A percentile compares a stretch with the other conserved stretches of the same genome.
Evolutionary conservation across 1,284 basidiomycete genomes (phyloP).

Genomic region (Pseudozyma tsukubaensis): DNA sequence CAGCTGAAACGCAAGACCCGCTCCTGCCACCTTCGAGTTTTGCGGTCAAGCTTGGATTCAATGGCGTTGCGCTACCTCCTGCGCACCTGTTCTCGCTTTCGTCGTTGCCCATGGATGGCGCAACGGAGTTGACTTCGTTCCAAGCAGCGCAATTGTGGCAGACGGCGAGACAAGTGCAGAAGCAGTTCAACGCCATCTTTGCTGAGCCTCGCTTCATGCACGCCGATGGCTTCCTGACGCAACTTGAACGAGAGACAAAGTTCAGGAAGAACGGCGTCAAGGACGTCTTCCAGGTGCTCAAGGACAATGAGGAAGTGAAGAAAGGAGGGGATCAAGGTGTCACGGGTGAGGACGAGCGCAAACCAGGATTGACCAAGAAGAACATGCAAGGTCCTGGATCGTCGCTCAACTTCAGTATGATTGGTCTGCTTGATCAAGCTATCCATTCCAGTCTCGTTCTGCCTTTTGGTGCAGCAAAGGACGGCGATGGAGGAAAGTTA

Average conservation of each 20-base stretch:
- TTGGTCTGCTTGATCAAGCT: slow-evolving; percentile 33
- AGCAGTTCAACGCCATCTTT: slow-evolving; percentile 38
- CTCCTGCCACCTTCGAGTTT: slow-evolving; percentile 28
- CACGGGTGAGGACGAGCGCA: slow-evolving; percentile 38
- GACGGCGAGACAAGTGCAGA: slow-evolving; percentile 41
- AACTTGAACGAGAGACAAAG: slow-evolving; percentile 38
- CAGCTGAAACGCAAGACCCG: slow-evolving; percentile 12
- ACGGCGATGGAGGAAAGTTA: slow-evolving; percentile 1
- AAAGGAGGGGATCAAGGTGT: slow-evolving; percentile 1
- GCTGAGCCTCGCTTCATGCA: slow-evolving; percentile 40
- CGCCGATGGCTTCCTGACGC: slow-evolving; percentile 40
- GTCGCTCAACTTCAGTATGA: slow-evolving; percentile 52
- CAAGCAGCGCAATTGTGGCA: slow-evolving; percentile 39
- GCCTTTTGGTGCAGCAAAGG: slow-evolving; percentile 1
- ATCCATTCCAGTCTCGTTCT: slow-evolving; percentile 18
- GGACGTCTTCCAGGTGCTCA: slow-evolving; percentile 39
- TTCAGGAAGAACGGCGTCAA: slow-evolving; percentile 46
- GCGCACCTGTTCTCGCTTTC: slow-evolving; percentile 35
- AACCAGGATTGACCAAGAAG: slow-evolving; percentile 44
- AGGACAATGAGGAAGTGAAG: slow-evolving; percentile 25
- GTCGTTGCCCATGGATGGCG: neutral
- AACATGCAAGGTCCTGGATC: slow-evolving; percentile 53
- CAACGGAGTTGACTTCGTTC: slow-evolving; percentile 4
- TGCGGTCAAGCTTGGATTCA: slow-evolving; percentile 39
- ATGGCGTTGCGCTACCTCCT: slow-evolving; percentile 35